phyloP scores from a whole-genome alignment of 208 protist genomes.

The Acanthamoeba healyi region DNA sequence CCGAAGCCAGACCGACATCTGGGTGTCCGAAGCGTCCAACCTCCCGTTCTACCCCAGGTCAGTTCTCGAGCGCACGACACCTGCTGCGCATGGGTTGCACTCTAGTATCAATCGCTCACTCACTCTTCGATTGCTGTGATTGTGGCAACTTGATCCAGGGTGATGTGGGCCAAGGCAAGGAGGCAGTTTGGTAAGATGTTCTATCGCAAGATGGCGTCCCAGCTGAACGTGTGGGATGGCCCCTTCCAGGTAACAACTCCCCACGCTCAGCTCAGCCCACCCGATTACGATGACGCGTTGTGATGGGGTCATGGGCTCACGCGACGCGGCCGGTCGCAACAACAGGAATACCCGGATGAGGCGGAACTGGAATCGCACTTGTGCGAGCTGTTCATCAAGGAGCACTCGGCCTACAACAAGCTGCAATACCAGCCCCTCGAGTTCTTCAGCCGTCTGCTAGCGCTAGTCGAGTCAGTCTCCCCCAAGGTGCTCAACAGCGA shows the following conservation, averaged over 20 bases:
- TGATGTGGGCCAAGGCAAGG: conserved; percentile 30
- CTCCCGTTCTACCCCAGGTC: conserved; percentile 26
- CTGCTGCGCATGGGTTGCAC: too few relatives aligned
- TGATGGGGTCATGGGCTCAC: too few relatives aligned
- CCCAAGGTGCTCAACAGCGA: background rate
- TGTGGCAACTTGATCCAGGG: background rate
- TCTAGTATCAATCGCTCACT: background rate
- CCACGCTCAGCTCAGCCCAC: too few relatives aligned
- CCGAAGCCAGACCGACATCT: conserved; percentile 44
- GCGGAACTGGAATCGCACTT: background rate
- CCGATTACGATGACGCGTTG: too few relatives aligned
- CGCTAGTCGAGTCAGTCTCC: conserved; percentile 1
- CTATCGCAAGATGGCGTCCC: conserved; percentile 28
- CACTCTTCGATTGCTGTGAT: background rate
- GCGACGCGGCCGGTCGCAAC: background rate
- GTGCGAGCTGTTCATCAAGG: conserved; percentile 48
- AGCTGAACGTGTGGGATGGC: conserved; percentile 24
- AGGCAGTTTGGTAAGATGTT: conserved; percentile 15
- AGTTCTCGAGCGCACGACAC: too few relatives aligned
- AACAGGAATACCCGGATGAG: background rate
- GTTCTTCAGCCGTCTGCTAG: conserved; percentile 7
- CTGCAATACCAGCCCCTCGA: conserved; percentile 30
- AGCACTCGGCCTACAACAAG: conserved; percentile 15
- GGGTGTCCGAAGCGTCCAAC: conserved; percentile 24
- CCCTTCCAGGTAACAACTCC: background rate